Conservation (phyloP, 768 basidiomycete species). For the Chiua virens region DNA sequence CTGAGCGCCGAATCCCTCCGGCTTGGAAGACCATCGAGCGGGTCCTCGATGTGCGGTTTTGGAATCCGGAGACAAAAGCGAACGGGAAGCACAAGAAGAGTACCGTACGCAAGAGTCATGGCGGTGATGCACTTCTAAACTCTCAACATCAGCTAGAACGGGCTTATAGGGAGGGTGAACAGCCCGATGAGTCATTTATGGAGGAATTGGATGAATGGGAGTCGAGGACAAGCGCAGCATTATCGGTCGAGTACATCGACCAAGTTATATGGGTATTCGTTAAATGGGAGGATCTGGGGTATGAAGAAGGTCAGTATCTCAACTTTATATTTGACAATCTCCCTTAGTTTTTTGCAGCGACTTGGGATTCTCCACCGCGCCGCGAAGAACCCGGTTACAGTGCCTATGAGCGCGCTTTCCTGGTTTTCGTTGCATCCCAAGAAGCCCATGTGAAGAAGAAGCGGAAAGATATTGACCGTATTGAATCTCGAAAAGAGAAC, state of each 20-base stretch:
- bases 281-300: slow-evolving; percentile 94
- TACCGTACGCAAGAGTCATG: slow-evolving; percentile 26
- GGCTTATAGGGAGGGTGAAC: slow-evolving; percentile 59
- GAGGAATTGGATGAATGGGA: slow-evolving; percentile 62
- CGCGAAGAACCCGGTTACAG: slow-evolving; percentile 53
- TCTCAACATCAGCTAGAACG: slow-evolving; percentile 30
- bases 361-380: slow-evolving; percentile 89
- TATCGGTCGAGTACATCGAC: slow-evolving; percentile 48
- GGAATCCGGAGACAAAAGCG: slow-evolving; percentile 40
- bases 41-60: slow-evolving; percentile 78
- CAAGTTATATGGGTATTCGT: slow-evolving; percentile 79
- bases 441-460: slow-evolving; percentile 55
- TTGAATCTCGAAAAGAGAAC: slow-evolving; percentile 56
- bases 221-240: slow-evolving; percentile 41
- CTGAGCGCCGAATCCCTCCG: slow-evolving; percentile 69
- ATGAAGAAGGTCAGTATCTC: slow-evolving; percentile 72
- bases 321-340: background rate
- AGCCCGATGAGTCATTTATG: slow-evolving; percentile 54
- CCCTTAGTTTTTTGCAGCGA: slow-evolving; percentile 48
- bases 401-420: slow-evolving; percentile 68
- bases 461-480: slow-evolving; percentile 38
- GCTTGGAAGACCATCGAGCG: slow-evolving; percentile 91
- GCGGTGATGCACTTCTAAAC: slow-evolving; percentile 20
- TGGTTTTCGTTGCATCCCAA: slow-evolving; percentile 61
- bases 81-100: slow-evolving; percentile 19